These are phyloP conservation scores for Sporothrix pseudoabietina DNA, from an alignment of 2,329 filamentous ascomycete genomes.

Conservation along the genomic window DNA sequence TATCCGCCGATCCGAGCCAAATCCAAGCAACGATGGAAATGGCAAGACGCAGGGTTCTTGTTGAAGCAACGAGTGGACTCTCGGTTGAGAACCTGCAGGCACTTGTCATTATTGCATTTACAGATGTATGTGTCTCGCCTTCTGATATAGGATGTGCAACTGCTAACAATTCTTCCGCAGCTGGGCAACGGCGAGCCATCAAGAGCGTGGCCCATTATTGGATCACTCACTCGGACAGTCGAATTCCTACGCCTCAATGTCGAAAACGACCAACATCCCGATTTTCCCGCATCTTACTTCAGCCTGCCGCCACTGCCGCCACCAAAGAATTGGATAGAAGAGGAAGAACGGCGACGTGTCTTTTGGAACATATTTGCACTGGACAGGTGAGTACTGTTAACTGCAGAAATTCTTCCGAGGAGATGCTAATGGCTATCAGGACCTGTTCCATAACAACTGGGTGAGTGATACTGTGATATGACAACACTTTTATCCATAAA, in stretches of 20 bases:
- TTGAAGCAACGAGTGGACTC: not conserved
- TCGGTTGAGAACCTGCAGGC: not conserved
- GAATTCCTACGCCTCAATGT: slow-evolving; percentile 18
- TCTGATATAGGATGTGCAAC: not conserved
- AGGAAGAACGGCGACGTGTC: slow-evolving; percentile 1
- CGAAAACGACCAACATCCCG: not conserved
- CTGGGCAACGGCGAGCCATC: slow-evolving; percentile 4
- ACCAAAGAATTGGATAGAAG: slow-evolving; percentile 6
- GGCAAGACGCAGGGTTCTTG: not conserved
- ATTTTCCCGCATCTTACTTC: not conserved
- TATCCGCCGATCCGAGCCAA: not conserved
- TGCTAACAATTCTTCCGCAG: not conserved
- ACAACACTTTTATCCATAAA: not conserved
- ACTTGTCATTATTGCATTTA: slow-evolving; percentile 14
- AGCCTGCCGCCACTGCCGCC: not conserved
- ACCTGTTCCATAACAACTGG: slow-evolving; percentile 9
- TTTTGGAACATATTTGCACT: slow-evolving; percentile 17
- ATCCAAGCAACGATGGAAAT: not conserved
- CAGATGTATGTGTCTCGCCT: not conserved
- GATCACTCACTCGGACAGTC: slow-evolving; percentile 3
- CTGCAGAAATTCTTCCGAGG: not conserved
- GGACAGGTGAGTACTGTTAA: not conserved
- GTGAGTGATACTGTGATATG: not conserved
- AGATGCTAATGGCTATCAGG: not conserved
- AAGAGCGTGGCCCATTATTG: slow-evolving; percentile 10